Conservation (phyloP, 768 basidiomycete species). For the Dentipellis sp. region DNA sequence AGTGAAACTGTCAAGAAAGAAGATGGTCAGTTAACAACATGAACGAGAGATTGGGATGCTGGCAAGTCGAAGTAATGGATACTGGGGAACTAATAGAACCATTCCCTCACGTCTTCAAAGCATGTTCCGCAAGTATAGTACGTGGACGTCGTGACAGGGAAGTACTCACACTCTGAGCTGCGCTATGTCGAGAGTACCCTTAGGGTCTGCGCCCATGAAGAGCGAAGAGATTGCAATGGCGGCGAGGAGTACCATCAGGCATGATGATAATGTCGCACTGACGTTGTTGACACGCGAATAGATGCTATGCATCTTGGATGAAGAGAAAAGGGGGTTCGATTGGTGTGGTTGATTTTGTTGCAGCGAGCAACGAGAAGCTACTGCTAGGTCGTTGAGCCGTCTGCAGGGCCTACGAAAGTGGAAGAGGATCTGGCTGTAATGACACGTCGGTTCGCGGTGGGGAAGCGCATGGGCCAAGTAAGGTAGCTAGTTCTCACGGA, state of each 20-base stretch:
- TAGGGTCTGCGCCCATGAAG: constrained; percentile 47
- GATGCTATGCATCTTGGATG: constrained; percentile 51
- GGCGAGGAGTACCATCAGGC: constrained; percentile 60
- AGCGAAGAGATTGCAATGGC: constrained; percentile 70
- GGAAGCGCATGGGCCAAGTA: no score
- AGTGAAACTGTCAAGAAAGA: constrained; percentile 8
- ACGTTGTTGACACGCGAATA: constrained; percentile 66
- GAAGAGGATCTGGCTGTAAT: no score
- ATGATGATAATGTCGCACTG: constrained; percentile 66
- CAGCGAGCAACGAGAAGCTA: no score
- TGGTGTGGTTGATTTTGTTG: neutral
- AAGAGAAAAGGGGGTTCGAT: no score
- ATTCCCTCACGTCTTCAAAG: neutral
- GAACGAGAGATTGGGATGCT: neutral
- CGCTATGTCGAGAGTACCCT: constrained; percentile 47
- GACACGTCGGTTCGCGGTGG: no score
- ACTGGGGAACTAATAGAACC: neutral
- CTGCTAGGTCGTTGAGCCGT: no score
- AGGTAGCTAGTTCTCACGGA: no score
- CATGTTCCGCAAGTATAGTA: neutral
- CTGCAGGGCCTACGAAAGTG: no score
- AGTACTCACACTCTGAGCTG: constrained; percentile 72
- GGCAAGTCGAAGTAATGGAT: neutral
- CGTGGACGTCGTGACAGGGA: no score
- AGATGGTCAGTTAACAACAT: neutral